A percentile compares a stretch with the other conserved stretches of the same genome.
phyloP scores from a whole-genome alignment of 495 filamentous ascomycete species.

The Penicillium paradoxum region DNA sequence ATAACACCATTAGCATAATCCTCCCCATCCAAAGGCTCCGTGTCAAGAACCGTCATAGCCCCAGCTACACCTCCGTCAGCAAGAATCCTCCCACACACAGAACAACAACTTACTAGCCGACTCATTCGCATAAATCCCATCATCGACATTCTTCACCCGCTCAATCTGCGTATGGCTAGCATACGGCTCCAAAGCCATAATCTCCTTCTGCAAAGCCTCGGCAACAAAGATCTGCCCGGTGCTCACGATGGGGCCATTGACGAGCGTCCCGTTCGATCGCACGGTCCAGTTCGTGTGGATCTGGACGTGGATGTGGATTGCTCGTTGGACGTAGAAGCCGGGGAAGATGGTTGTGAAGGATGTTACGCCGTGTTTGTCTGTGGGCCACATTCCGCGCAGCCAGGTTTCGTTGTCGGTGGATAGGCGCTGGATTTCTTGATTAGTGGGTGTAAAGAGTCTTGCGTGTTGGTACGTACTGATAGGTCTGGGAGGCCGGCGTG shows the following conservation, averaged over 20 bases:
- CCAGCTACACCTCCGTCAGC: not conserved
- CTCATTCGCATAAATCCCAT: not conserved
- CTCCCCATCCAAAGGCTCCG: not conserved
- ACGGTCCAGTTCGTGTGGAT: constrained; percentile 22
- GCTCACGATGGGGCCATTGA: constrained; percentile 16
- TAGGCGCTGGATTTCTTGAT: constrained; percentile 7
- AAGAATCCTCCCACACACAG: not conserved
- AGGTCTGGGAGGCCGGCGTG: not conserved
- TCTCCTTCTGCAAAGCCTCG: constrained; percentile 36
- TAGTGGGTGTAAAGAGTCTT: not conserved
- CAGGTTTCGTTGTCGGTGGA: constrained; percentile 35
- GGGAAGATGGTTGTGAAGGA: constrained; percentile 49
- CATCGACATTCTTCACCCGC: not conserved
- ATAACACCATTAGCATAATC: not conserved
- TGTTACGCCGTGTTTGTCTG: constrained; percentile 43
- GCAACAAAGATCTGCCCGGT: constrained; percentile 56
- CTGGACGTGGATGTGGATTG: constrained; percentile 31
- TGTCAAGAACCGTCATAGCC: not conserved
- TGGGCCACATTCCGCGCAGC: constrained; percentile 47
- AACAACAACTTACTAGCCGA: not conserved
- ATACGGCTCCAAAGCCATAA: constrained; percentile 49
- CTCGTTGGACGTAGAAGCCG: constrained; percentile 26
- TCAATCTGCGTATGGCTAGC: constrained; percentile 40
- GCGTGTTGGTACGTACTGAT: constrained; percentile 4
- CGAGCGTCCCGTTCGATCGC: constrained; percentile 22